phyloP scores from a whole-genome alignment of 1,284 basidiomycete genomes.

The Trametes polyzona region DNA sequence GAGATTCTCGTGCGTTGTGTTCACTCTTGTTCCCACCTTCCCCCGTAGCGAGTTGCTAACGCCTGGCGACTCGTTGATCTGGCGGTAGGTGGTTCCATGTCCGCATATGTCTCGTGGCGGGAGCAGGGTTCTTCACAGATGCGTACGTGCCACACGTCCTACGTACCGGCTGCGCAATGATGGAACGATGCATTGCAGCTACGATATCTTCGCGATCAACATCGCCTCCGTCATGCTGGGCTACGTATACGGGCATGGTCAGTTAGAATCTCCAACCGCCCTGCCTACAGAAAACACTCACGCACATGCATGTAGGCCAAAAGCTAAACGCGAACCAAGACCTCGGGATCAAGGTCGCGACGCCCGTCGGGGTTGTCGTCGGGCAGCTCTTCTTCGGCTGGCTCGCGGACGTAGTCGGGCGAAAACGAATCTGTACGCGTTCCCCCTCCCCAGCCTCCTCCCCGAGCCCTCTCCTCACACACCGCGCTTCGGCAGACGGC shows the following conservation, averaged over 20 bases:
- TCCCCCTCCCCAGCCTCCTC: too few species aligned
- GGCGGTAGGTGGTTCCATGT: slow-evolving; percentile 55
- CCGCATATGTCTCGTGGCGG: slow-evolving; percentile 75
- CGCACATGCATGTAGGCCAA: slow-evolving; percentile 10
- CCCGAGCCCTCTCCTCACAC: background rate
- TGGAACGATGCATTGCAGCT: slow-evolving; percentile 32
- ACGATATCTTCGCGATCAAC: slow-evolving; percentile 57
- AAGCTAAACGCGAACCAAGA: slow-evolving; percentile 57
- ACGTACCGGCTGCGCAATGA: background rate
- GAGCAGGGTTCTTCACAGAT: slow-evolving; percentile 86
- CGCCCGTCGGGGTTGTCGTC: slow-evolving; percentile 61
- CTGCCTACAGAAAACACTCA: background rate
- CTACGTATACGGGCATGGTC: slow-evolving; percentile 51
- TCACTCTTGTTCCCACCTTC: slow-evolving; percentile 19
- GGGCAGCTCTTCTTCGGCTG: slow-evolving; percentile 64
- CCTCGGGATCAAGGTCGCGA: slow-evolving; percentile 78
- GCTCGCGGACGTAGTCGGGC: slow-evolving; percentile 56
- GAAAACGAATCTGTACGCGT: slow-evolving; percentile 56
- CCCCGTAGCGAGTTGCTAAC: background rate
- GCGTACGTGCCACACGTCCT: slow-evolving; percentile 50
- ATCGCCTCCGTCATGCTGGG: slow-evolving; percentile 61
- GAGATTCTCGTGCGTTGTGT: slow-evolving; percentile 47
- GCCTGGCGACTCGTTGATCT: background rate
- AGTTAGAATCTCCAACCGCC: background rate
- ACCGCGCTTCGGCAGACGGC: slow-evolving; percentile 58